Evolutionary conservation across 1,284 basidiomycete species (phyloP), one percentile per base, ranked within the genome.

Genomic region (Stygiomarasmius scandens): DNA sequence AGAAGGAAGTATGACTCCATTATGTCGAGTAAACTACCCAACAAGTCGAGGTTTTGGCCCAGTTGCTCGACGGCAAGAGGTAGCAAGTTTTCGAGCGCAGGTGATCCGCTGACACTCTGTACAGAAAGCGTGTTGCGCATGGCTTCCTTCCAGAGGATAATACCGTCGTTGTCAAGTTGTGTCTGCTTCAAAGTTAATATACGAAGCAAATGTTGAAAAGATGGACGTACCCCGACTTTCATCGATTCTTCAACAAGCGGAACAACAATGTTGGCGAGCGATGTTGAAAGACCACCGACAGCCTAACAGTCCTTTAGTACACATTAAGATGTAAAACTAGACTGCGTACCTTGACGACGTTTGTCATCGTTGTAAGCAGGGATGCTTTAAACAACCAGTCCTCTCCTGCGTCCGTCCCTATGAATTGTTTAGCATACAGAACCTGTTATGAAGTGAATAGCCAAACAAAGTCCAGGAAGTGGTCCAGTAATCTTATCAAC

Each of bases 1-100:
- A 93, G 77, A 9, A 96, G 70, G 55, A 92, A 74, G 70, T 95
- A 96, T 1, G 91, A 91, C 68, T 94, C 90, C n/a, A 93, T 66
- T 38, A 96, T 81, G 52, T 74, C 74, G 9, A 85, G 82, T 24
- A 87, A 78, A 58, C 80, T 86, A n/a, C 85, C 83, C 16, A 94
- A 72, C 22, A 93, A 69, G 66, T 96, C 93, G 60, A 93, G 74
- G 67, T 96, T 93, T 29, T 78, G 79, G 2, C 81, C 77, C 12
- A 95, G 75, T 14, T 90, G 73, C 23, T 72, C 63, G 12, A 94
- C 70, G 2, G 86, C 81, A 20, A 83, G 72, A 16, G 92, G 90
- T 52, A 93, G 81, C 5, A 96, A 75, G 32, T 88, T 83, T 32
- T 88, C 74, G 12, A 95, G 79, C 24, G 81, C 83, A 11, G 81